Evolutionary conservation across 352 stramenopile genomes (phyloP).

Genomic region (Aphanomyces stellatus): DNA sequence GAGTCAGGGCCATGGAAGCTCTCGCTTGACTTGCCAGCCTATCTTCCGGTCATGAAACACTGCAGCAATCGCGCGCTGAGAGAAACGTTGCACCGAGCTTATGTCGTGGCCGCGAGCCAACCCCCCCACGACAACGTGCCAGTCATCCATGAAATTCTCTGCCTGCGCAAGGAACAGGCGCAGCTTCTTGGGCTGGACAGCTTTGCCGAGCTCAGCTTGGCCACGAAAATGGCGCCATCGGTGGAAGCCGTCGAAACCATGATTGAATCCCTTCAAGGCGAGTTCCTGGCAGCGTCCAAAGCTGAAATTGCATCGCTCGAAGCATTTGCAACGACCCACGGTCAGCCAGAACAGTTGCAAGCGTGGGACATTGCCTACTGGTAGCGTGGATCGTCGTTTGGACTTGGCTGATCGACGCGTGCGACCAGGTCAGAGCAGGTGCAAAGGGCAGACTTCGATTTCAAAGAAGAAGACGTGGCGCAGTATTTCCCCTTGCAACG

Average conservation of each 20-base stretch:
- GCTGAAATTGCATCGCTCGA: conserved; percentile 90
- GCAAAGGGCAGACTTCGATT: too few relatives aligned
- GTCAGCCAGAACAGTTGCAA: conserved; percentile 65
- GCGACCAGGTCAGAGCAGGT: conserved; percentile 91
- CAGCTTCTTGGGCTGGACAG: conserved; percentile 90
- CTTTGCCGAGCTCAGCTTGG: conserved; percentile 89
- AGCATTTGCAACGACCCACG: conserved; percentile 73
- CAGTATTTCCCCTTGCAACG: conserved; percentile 95
- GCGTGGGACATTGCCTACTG: conserved; percentile 95
- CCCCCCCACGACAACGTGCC: conserved; percentile 87
- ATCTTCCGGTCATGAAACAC: conserved; percentile 96
- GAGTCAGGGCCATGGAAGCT: conserved; percentile 95
- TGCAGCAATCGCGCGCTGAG: conserved; percentile 84
- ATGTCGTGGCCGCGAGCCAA: conserved; percentile 84
- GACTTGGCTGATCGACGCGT: conserved; percentile 88
- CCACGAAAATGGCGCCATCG: conserved; percentile 93
- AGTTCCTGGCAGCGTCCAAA: conserved; percentile 86
- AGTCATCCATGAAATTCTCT: conserved; percentile 91
- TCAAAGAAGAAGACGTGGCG: conserved; percentile 96
- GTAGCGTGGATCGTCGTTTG: conserved; percentile 19
- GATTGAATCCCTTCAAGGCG: conserved; percentile 87
- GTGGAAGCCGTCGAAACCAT: conserved; percentile 89
- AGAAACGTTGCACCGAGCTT: conserved; percentile 91
- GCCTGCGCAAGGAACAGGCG: conserved; percentile 87
- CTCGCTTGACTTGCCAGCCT: conserved; percentile 92